A percentile compares a stretch with the other conserved stretches of the same genome.
These are phyloP conservation scores for Aspergillus spinulosporus DNA, from an alignment of 2,329 filamentous ascomycete genomes.

Conservation along the genomic window DNA sequence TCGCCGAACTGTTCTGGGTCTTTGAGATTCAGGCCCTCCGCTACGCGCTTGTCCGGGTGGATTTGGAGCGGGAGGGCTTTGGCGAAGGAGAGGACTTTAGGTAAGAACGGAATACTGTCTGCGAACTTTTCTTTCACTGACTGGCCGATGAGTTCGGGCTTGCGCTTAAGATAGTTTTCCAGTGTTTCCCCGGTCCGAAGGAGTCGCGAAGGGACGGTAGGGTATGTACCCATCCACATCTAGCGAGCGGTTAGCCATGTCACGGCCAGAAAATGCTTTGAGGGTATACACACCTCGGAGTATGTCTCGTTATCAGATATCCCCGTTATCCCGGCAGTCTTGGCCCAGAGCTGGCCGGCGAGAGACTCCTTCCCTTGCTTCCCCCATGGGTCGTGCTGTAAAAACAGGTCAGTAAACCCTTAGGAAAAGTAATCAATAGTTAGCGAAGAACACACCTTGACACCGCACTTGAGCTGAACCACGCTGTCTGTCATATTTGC, in stretches of 20 bases:
- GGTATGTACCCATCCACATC: constrained; percentile 79
- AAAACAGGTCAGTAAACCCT: not conserved
- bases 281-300: constrained; percentile 51
- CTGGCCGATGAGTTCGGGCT: constrained; percentile 64
- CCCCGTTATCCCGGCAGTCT: constrained; percentile 64
- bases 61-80: constrained; percentile 75
- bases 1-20: constrained; percentile 69
- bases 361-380: constrained; percentile 66
- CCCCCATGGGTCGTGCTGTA: constrained; percentile 68
- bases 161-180: constrained; percentile 64
- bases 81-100: constrained; percentile 71
- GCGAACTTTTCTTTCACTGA: constrained; percentile 62
- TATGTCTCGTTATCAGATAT: constrained; percentile 66
- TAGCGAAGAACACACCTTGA: constrained; percentile 43
- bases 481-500: constrained; percentile 51
- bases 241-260: constrained; percentile 15
- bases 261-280: not conserved
- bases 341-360: constrained; percentile 64
- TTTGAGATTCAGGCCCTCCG: constrained; percentile 62
- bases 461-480: constrained; percentile 56
- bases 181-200: constrained; percentile 64
- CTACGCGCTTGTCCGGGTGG: constrained; percentile 69
- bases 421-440: not conserved
- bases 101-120: constrained; percentile 68
- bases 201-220: constrained; percentile 66